A percentile compares a stretch with the other conserved stretches of the same genome.
Conservation (phyloP, 345 rosid genomes). For the Corchorus olitorius region DNA sequence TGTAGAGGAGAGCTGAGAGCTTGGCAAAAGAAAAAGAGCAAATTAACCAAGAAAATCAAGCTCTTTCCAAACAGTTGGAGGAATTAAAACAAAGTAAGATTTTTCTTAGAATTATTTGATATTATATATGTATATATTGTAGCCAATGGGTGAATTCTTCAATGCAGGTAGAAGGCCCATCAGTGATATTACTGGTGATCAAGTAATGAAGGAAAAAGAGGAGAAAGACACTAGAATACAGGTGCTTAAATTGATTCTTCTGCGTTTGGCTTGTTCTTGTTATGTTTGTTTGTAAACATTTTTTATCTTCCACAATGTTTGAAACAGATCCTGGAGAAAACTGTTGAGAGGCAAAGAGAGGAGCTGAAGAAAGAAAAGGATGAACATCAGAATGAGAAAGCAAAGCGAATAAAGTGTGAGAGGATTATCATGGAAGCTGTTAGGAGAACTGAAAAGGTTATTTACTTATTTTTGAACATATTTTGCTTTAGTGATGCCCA, state of each 20-base stretch:
- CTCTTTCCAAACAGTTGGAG: conserved; percentile 79
- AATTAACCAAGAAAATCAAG: conserved; percentile 63
- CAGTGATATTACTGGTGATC: conserved; percentile 63
- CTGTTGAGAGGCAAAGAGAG: conserved; percentile 60
- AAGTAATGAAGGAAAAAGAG: conserved; percentile 83
- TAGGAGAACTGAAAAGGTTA: conserved; percentile 66
- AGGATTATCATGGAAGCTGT: conserved; percentile 60
- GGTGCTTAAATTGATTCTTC: conserved; percentile 39
- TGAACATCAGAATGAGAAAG: conserved; percentile 52
- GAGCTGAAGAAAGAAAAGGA: conserved; percentile 79
- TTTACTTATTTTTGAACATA: background rate
- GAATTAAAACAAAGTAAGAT: conserved; percentile 77
- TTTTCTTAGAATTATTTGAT: conserved; percentile 4
- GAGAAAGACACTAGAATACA: conserved; percentile 86
- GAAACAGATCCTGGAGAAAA: conserved; percentile 67
- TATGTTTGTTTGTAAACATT: background rate
- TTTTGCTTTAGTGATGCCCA: background rate
- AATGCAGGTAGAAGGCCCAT: conserved; percentile 53
- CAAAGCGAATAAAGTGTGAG: conserved; percentile 48
- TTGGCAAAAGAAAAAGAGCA: conserved; percentile 75
- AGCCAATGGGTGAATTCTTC: conserved; percentile 15
- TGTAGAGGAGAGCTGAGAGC: conserved; percentile 54
- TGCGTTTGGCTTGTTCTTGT: conserved; percentile 8
- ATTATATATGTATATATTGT: background rate
- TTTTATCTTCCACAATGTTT: conserved; percentile 6